phyloP scores from a whole-genome alignment of 805 yeast species.

The Teunomyces tritomae region DNA sequence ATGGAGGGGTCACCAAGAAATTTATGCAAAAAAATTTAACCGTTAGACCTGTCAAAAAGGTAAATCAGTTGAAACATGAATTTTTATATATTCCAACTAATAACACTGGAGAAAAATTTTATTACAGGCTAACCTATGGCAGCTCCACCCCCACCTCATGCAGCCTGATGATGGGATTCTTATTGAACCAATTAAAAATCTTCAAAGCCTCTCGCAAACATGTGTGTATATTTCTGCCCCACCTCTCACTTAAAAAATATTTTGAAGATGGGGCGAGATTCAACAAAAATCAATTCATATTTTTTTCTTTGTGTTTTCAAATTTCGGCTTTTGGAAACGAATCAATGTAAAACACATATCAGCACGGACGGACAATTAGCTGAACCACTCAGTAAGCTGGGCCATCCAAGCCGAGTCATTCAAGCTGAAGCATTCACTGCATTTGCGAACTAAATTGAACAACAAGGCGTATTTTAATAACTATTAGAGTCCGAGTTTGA shows the following conservation, averaged over 20 bases:
- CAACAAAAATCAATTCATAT: not conserved
- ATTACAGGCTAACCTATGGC: not conserved
- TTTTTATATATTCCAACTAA: not conserved
- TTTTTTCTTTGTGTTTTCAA: not conserved
- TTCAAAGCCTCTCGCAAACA: not conserved
- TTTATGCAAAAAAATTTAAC: not conserved
- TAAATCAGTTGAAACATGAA: not conserved
- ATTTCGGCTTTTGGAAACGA: not conserved
- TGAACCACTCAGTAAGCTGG: too few relatives aligned
- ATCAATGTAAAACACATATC: too few relatives aligned
- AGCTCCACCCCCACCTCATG: not conserved
- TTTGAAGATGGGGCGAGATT: not conserved
- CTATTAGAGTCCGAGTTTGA: too few relatives aligned
- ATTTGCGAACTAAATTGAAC: too few relatives aligned
- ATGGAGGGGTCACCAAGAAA: constrained; percentile 2
- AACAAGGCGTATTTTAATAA: too few relatives aligned
- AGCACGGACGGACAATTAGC: too few relatives aligned
- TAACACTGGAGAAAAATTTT: not conserved
- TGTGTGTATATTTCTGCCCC: not conserved
- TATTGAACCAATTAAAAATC: not conserved
- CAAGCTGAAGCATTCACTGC: too few relatives aligned
- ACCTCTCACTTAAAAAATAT: not conserved
- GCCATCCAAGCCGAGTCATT: too few relatives aligned
- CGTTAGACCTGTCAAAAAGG: not conserved
- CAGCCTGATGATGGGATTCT: not conserved